Evolutionary conservation across 2,329 filamentous ascomycete species (phyloP), one percentile per base, ranked within the genome.

Genomic region (Epichloe sibirici): DNA sequence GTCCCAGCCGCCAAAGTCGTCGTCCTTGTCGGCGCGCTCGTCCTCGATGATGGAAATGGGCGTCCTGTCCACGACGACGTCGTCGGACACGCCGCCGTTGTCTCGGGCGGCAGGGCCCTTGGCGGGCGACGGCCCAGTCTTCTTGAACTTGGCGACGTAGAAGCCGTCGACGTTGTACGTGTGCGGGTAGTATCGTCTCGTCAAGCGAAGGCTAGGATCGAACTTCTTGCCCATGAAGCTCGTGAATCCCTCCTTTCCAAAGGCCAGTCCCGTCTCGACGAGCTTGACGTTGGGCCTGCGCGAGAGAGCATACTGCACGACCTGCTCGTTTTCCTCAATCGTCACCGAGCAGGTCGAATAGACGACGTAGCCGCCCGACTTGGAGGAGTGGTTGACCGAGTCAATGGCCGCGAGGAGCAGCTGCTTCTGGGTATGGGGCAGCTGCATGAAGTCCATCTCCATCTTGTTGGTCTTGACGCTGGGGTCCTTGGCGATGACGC

Each of bases 391-490:
- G 67, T 96, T 90, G 15, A 94, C 88, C 0, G 88, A 95, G 72
- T 98, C 93, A 57, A 98, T 95, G 48, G 93, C 93, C 7, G 90
- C 82, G 31, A 98, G 80, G 12, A 98, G 74, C 52, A 98, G 78
- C 71, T 97, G 90, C 70, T 96, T 96, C 70, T 98, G 93, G 55
- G 89, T 80, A 69, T 98, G 93, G 0, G 93, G 90, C 50, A 98
- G 81, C 63, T 86, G 82, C 69, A 96, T 81, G 74, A 98, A 98
- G 69, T 98, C 93, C 58, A 85, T 85, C 66, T 95, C 89, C 11
- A 88, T 94, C 77, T 97, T 97, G 76, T 96, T 97, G 25, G 91
- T 97, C 78, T 98, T 98, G 61, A 98, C 90, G 58, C 86, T 89
- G 35, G 91, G 82, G 70, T 98, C 93, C 74, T 98, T 98, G 57